Evolutionary conservation across 2,329 filamentous ascomycete genomes (phyloP), one percentile per base, ranked within the genome.

Genomic region (Scedosporium aurantiacum): DNA sequence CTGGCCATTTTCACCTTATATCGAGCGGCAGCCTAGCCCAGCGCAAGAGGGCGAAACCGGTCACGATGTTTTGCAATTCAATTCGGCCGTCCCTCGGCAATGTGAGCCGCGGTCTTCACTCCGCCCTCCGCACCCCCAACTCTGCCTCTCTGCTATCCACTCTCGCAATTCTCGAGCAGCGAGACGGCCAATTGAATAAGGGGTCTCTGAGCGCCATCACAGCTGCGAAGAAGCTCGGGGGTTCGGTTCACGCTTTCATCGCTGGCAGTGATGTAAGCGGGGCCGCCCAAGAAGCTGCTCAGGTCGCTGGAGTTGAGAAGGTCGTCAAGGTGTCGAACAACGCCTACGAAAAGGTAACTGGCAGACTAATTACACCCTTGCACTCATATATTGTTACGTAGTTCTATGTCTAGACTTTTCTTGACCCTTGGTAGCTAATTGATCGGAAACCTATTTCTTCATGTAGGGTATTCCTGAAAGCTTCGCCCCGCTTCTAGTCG

Each of bases 221-320:
- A 7, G 94, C 94, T 7, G 93, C 91, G 21, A 83, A 88, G 74
- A 92, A 92, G 73, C 76, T 97, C 6, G 93, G 93, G 61, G 93
- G 92, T 3, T 78, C 88, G 5, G 81, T 99, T 59, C 92, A 93
- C 65, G 94, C 82, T 16, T 94, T 99, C 68, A 78, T 97, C 60
- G 94, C 94, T 37, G 94, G 94, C 27, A 83, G 80, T 68, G 88
- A 85, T 69, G 86, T 89, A 66, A 90, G 91, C 75, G 70, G 75
- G 61, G 88, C 86, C 5, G 94, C 92, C 60, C 86, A 89, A 62
- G 86, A 95, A 75, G 91, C 89, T 25, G 89, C 91, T 65, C 96
- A 96, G 76, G 87, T 96, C 45, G 85, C 90, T 66, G 94, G 94
- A 28, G 77, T 99, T 47, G 91, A 96, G 69, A 97, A 97, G 80